Conservation (phyloP, 345 rosid species). For the Erysimum cheiranthoides region DNA sequence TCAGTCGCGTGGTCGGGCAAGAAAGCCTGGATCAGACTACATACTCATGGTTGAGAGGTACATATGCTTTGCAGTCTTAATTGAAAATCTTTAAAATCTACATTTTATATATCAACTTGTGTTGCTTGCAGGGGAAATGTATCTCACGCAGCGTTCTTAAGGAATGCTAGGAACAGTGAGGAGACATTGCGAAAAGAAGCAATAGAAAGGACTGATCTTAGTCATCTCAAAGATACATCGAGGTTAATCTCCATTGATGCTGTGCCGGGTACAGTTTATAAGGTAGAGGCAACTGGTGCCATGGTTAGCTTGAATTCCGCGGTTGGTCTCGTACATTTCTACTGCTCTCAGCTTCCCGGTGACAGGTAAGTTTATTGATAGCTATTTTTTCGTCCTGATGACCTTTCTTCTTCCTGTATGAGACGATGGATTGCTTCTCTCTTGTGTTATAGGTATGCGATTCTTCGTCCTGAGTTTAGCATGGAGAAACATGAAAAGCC, state of each 20-base stretch:
- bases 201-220: conserved; percentile 95
- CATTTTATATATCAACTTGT: background rate
- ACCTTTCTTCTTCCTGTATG: background rate
- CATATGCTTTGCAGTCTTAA: conserved; percentile 16
- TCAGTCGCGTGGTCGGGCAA: conserved; percentile 99
- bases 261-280: conserved; percentile 86
- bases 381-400: background rate
- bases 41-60: conserved; percentile 99
- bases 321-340: conserved; percentile 92
- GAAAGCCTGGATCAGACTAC: conserved; percentile 99
- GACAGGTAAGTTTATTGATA: conserved; percentile 64
- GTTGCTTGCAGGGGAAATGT: conserved; percentile 68
- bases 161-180: conserved; percentile 98
- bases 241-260: conserved; percentile 77
- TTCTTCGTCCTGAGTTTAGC: conserved; percentile 93
- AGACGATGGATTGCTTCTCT: conserved; percentile 32
- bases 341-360: conserved; percentile 97
- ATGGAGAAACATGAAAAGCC: conserved; percentile 94
- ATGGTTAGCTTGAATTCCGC: conserved; percentile 97
- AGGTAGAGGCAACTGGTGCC: conserved; percentile 97
- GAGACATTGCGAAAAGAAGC: conserved; percentile 97
- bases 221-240: conserved; percentile 89
- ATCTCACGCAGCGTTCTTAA: conserved; percentile 85
- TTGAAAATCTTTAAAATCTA: background rate
- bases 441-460: conserved; percentile 69